Conservation (phyloP, 1,139 yeast species). For the Debaryomyces sp. region DNA sequence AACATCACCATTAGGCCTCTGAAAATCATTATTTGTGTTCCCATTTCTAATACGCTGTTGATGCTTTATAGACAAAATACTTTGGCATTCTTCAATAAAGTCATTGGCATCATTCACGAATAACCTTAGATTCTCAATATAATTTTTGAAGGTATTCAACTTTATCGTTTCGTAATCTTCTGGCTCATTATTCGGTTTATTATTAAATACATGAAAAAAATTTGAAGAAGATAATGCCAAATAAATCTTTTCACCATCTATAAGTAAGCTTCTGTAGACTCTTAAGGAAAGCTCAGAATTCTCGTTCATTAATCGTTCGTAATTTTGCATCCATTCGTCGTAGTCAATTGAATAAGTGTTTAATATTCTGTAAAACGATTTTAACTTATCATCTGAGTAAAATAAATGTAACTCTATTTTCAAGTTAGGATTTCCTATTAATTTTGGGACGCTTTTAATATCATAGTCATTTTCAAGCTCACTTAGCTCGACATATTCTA, state of each 20-base stretch:
- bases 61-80: slow-evolving; percentile 50
- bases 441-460: slow-evolving; percentile 8
- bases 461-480: slow-evolving; percentile 3
- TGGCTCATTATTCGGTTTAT: slow-evolving; percentile 8
- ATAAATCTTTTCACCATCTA: slow-evolving; percentile 60
- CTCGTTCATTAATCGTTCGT: slow-evolving; percentile 41
- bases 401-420: slow-evolving; percentile 48
- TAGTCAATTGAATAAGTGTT: slow-evolving; percentile 46
- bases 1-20: slow-evolving; percentile 18
- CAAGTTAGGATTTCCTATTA: slow-evolving; percentile 20
- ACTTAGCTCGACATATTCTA: slow-evolving; percentile 25
- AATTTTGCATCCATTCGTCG: slow-evolving; percentile 53
- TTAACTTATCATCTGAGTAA: slow-evolving; percentile 56
- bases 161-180: slow-evolving; percentile 18
- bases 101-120: slow-evolving; percentile 49
- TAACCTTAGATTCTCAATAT: slow-evolving; percentile 38
- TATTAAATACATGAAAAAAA: slow-evolving; percentile 10
- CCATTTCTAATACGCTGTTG: slow-evolving; percentile 50
- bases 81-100: slow-evolving; percentile 62
- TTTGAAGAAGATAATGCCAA: slow-evolving; percentile 31
- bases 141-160: slow-evolving; percentile 21
- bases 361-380: slow-evolving; percentile 34
- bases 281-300: slow-evolving; percentile 52
- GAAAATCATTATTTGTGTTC: slow-evolving; percentile 16
- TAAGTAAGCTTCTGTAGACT: slow-evolving; percentile 43